A percentile compares a stretch with the other conserved stretches of the same genome.
phyloP scores from a whole-genome alignment of 257 asterid genomes.

The Ligustrum vulgare region DNA sequence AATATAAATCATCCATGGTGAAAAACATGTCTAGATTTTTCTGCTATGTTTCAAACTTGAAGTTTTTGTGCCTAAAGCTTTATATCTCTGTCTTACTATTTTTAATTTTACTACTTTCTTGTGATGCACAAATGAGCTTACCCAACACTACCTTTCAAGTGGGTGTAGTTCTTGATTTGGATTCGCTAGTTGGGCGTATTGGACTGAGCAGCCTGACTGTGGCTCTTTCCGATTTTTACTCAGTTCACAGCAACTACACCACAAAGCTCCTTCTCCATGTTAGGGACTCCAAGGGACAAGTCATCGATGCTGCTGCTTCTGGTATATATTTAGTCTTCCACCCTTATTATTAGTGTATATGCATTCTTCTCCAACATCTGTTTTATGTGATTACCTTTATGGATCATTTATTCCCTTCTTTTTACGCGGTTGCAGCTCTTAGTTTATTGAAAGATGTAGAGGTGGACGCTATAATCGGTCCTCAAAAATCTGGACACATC shows the following conservation, averaged over 20 bases:
- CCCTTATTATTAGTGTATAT: no score
- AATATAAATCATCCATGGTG: no score
- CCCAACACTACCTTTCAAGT: conserved; percentile 8
- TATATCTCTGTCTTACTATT: no score
- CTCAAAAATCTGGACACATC: conserved; percentile 30
- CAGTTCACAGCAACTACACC: conserved; percentile 21
- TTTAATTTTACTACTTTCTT: no score
- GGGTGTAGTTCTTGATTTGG: conserved; percentile 36
- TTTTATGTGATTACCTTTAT: background rate
- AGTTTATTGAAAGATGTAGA: conserved; percentile 34
- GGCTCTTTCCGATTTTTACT: conserved; percentile 35
- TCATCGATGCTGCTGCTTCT: conserved; percentile 31
- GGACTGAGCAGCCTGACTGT: conserved; percentile 20
- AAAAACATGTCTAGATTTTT: no score
- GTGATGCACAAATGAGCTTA: no score
- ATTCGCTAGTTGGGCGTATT: conserved; percentile 26
- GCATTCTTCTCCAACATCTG: background rate
- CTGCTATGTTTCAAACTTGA: no score
- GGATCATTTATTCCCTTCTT: background rate
- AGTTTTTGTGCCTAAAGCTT: no score
- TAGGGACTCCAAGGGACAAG: conserved; percentile 29
- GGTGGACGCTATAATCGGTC: conserved; percentile 45
- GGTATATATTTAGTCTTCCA: conserved; percentile 17
- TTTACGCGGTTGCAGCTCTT: conserved; percentile 36
- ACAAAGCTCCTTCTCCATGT: conserved; percentile 30